Evolutionary conservation across 2,329 filamentous ascomycete species (phyloP).

Genomic region (Diaporthe destruens): DNA sequence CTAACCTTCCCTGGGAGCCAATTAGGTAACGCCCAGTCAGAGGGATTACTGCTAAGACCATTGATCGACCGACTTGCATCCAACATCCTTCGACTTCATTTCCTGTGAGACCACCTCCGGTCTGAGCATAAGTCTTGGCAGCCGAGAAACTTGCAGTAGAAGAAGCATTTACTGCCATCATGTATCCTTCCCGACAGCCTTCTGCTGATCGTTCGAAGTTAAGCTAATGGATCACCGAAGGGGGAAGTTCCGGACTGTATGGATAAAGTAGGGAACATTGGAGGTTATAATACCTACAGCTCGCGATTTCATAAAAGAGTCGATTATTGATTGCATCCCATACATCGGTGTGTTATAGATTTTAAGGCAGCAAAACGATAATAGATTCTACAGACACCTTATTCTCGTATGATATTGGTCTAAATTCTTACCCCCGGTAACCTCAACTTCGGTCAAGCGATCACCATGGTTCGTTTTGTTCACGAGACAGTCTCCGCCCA

Average conservation of each 20-base stretch:
- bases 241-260: slow-evolving; percentile 10
- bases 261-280: background rate
- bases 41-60: background rate
- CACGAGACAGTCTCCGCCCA: slow-evolving; percentile 34
- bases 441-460: background rate
- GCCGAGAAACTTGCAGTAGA: background rate
- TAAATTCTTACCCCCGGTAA: background rate
- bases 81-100: slow-evolving; percentile 6
- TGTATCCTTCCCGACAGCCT: background rate
- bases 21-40: background rate
- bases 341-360: background rate
- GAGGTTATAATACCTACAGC: slow-evolving; percentile 9
- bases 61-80: background rate
- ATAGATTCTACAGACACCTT: background rate
- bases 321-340: background rate
- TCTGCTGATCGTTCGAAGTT: background rate
- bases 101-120: background rate
- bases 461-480: slow-evolving; percentile 38
- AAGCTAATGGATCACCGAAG: slow-evolving; percentile 21
- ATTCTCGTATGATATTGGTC: background rate
- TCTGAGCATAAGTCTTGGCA: background rate
- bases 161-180: background rate
- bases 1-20: background rate
- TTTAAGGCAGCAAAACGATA: background rate
- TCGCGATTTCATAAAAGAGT: too few relatives aligned